Evolutionary conservation across 192 early-diverging fungal species (phyloP).

Genomic region (Mortierella hygrophila): DNA sequence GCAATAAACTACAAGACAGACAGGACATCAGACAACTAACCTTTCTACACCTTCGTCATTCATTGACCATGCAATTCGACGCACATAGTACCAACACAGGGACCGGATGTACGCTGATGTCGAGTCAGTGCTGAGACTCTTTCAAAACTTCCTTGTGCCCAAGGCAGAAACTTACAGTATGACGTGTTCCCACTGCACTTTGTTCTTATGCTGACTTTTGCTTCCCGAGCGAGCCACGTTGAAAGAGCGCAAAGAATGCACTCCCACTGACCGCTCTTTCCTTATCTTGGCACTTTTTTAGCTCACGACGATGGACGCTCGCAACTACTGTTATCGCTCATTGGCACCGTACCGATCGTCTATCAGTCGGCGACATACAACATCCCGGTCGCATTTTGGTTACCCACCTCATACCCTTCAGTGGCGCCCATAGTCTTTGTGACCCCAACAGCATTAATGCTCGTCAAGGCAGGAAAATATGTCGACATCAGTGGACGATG

Average conservation of each 20-base stretch:
- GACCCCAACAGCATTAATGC: conserved; percentile 90
- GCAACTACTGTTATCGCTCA: conserved; percentile 81
- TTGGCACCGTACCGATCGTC: conserved; percentile 90
- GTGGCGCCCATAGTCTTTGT: conserved; percentile 88
- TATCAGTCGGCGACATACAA: conserved; percentile 88
- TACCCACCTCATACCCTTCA: conserved; percentile 86
- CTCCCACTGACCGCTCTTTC: background rate
- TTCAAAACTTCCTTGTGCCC: conserved; percentile 65
- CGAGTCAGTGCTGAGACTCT: conserved; percentile 69
- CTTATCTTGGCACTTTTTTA: conserved; percentile 12
- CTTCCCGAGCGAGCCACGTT: background rate
- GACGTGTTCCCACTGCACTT: conserved; percentile 11
- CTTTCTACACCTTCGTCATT: background rate
- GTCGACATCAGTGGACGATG: conserved; percentile 89
- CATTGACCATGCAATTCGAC: background rate
- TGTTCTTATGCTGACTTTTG: background rate
- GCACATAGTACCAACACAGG: conserved; percentile 68
- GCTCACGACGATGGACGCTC: conserved; percentile 70
- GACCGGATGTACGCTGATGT: conserved; percentile 76
- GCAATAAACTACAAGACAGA: background rate
- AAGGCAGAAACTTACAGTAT: conserved; percentile 81
- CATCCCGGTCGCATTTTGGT: conserved; percentile 92
- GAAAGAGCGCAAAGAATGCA: background rate
- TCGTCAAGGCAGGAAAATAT: conserved; percentile 81
- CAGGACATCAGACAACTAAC: background rate